Percentiles rank a stretch among this genome's conserved stretches.
Conservation (phyloP, 257 asterid species). For the Echites panduratus region DNA sequence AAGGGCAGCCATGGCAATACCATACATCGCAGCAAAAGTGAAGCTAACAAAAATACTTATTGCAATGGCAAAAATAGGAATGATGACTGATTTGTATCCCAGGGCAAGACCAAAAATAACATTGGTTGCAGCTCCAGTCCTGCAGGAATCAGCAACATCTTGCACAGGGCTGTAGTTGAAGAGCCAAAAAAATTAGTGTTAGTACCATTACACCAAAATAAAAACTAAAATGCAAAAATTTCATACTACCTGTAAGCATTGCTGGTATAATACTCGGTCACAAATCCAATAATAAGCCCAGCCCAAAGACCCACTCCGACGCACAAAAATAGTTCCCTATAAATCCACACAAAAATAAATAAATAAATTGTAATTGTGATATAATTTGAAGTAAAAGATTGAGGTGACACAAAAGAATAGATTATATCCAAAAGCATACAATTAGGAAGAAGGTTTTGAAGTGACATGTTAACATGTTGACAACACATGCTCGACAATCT, state of each 20-base stretch:
- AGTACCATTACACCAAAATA: background rate
- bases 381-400: background rate
- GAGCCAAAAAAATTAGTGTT: background rate
- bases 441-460: background rate
- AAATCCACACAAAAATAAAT: conserved; percentile 14
- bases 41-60: conserved; percentile 79
- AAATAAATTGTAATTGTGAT: background rate
- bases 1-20: conserved; percentile 85
- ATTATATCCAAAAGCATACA: background rate
- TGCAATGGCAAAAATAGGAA: conserved; percentile 86
- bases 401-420: background rate
- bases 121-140: conserved; percentile 95
- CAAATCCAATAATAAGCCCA: conserved; percentile 87
- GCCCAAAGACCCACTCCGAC: conserved; percentile 96
- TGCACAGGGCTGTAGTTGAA: conserved; percentile 50
- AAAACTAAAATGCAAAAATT: background rate
- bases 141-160: conserved; percentile 96
- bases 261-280: conserved; percentile 88
- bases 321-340: conserved; percentile 83
- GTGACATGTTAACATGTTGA: background rate
- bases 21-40: conserved; percentile 88
- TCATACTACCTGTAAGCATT: conserved; percentile 74
- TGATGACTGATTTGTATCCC: conserved; percentile 90
- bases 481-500: too few relatives aligned
- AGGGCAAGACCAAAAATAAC: conserved; percentile 90